Percentiles rank a stretch among this genome's conserved stretches.
These are phyloP conservation scores for Trichophyton mentagrophytes DNA, from an alignment of 2,329 filamentous ascomycete genomes.

Conservation along the genomic window DNA sequence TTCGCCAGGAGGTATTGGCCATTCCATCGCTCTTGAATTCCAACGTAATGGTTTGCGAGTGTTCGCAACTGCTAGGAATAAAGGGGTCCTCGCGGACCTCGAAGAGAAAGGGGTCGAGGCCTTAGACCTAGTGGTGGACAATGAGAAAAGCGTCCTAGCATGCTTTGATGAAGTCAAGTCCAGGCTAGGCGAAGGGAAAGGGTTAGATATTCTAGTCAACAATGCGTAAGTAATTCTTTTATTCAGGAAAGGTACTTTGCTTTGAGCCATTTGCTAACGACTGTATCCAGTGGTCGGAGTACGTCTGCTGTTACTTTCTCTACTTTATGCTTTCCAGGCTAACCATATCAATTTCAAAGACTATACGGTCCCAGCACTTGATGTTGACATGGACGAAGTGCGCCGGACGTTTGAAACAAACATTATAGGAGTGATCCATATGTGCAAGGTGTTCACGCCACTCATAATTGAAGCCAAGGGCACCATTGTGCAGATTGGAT, in stretches of 20 bases:
- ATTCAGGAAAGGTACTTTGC: not conserved
- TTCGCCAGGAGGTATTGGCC: constrained; percentile 45
- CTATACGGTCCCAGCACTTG: constrained; percentile 46
- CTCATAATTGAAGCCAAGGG: constrained; percentile 37
- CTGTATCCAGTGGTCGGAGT: constrained; percentile 7
- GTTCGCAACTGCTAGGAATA: constrained; percentile 45
- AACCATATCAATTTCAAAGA: constrained; percentile 20
- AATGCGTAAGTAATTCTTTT: constrained; percentile 35
- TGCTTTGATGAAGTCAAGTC: constrained; percentile 37
- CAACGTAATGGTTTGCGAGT: constrained; percentile 41
- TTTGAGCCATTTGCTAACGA: not conserved
- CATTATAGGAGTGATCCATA: constrained; percentile 44
- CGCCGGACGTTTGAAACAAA: constrained; percentile 41
- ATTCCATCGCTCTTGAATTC: constrained; percentile 47
- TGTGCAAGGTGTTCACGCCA: constrained; percentile 45
- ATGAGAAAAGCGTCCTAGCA: constrained; percentile 35
- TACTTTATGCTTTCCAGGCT: not conserved
- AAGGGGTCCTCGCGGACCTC: constrained; percentile 37
- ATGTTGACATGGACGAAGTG: constrained; percentile 39
- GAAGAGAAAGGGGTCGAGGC: constrained; percentile 42
- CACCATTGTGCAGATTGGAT: constrained; percentile 35
- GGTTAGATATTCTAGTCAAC: constrained; percentile 46
- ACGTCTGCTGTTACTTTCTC: not conserved
- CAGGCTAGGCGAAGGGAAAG: constrained; percentile 32
- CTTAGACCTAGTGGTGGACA: constrained; percentile 42